Conservation (phyloP, 2,329 filamentous ascomycete genomes). For the Hypoxylon sp. region DNA sequence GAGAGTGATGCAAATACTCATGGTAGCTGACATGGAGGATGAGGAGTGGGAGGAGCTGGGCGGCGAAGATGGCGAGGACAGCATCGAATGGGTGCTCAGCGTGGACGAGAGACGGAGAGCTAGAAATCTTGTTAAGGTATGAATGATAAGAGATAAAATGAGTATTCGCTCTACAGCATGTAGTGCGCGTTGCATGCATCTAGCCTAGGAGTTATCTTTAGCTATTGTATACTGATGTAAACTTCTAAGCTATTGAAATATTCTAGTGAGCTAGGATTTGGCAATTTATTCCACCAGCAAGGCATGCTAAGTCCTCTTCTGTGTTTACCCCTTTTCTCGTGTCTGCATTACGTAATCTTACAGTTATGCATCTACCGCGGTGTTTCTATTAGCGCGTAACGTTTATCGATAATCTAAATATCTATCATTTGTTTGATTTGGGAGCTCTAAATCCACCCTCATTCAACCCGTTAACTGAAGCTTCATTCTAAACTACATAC, state of each 20-base stretch:
- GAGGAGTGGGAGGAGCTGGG: constrained; percentile 80
- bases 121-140: constrained; percentile 65
- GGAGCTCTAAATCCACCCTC: too few relatives aligned
- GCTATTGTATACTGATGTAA: neutral
- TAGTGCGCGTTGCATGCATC: constrained; percentile 25
- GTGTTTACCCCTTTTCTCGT: neutral
- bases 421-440: too few relatives aligned
- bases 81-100: constrained; percentile 70
- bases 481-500: constrained; percentile 8
- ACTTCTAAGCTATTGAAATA: neutral
- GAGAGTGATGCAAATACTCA: constrained; percentile 75
- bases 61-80: constrained; percentile 62
- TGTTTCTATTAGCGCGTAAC: constrained; percentile 15
- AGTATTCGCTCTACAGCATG: constrained; percentile 5
- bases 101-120: constrained; percentile 73
- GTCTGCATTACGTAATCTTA: neutral
- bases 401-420: constrained; percentile 21
- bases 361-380: constrained; percentile 26
- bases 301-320: neutral
- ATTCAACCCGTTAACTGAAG: too few relatives aligned
- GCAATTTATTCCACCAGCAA: too few relatives aligned
- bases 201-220: neutral
- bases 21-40: constrained; percentile 83
- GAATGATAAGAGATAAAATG: constrained; percentile 41
- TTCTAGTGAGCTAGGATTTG: neutral